phyloP scores from a whole-genome alignment of 306 rosid genomes.

The Lupinus albus region DNA sequence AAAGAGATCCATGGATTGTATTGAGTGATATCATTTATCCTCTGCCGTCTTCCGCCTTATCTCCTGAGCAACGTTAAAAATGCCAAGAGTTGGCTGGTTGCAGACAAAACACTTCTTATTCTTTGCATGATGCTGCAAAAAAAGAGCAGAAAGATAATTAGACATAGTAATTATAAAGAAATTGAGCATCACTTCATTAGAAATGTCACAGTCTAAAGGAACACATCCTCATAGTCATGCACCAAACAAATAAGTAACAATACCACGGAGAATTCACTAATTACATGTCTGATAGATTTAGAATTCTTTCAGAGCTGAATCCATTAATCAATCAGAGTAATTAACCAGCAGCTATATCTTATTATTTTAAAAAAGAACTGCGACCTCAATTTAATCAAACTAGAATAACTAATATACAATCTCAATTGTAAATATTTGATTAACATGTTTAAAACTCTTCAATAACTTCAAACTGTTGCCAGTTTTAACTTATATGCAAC shows the following conservation, averaged over 20 bases:
- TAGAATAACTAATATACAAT: neutral
- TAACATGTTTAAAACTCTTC: constrained; percentile 4
- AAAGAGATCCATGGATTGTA: constrained; percentile 19
- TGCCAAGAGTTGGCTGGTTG: constrained; percentile 76
- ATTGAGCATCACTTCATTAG: neutral
- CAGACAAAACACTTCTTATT: constrained; percentile 86
- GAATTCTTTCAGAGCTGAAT: constrained; percentile 16
- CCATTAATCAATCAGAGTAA: constrained; percentile 2
- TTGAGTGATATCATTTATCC: constrained; percentile 43
- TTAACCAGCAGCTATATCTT: neutral
- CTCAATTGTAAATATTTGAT: constrained; percentile 4
- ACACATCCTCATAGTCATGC: constrained; percentile 5
- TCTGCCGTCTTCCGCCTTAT: constrained; percentile 61
- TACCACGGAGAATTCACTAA: neutral
- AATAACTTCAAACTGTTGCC: neutral
- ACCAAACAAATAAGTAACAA: neutral
- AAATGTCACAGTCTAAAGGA: constrained; percentile 3
- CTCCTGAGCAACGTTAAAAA: constrained; percentile 72
- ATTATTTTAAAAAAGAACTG: constrained; percentile 16
- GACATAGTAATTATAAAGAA: neutral
- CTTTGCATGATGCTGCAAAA: constrained; percentile 72
- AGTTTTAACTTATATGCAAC: constrained; percentile 2
- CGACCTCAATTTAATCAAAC: neutral
- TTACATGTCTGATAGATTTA: neutral
- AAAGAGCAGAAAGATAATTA: constrained; percentile 10